Conservation (phyloP, 2,329 filamentous ascomycete genomes). For the Parastagonospora nodorum region DNA sequence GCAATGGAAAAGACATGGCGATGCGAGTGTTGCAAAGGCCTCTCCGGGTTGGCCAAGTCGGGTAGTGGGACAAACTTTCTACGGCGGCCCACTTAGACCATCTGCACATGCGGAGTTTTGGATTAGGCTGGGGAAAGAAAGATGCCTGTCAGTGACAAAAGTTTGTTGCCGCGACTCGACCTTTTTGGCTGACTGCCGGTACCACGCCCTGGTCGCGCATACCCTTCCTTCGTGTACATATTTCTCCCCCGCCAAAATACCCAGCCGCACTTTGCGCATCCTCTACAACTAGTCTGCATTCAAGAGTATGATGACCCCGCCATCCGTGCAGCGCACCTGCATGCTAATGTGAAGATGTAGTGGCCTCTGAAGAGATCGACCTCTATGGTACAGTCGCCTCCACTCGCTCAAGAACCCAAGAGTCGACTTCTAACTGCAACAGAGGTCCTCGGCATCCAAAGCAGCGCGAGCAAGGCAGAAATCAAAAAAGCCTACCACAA, state of each 20-base stretch:
- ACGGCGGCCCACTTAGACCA: slow-evolving; percentile 1
- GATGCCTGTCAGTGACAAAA: background rate
- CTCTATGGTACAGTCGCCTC: slow-evolving; percentile 56
- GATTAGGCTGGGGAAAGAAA: background rate
- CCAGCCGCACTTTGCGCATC: background rate
- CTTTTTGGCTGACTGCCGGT: background rate
- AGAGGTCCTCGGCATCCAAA: slow-evolving; percentile 82
- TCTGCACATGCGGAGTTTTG: background rate
- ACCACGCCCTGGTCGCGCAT: background rate
- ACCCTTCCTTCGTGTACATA: background rate
- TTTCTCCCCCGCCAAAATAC: background rate
- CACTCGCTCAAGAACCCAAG: too few species aligned
- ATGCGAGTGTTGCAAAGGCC: slow-evolving; percentile 1
- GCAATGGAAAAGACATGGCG: slow-evolving; percentile 29
- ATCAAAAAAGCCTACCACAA: slow-evolving; percentile 98
- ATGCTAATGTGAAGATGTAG: slow-evolving; percentile 22
- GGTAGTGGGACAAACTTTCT: slow-evolving; percentile 2
- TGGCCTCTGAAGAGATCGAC: slow-evolving; percentile 58
- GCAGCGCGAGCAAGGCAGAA: slow-evolving; percentile 73
- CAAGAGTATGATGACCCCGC: slow-evolving; percentile 4
- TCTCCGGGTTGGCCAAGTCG: too few species aligned
- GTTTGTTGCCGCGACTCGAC: background rate
- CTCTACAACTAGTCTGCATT: background rate
- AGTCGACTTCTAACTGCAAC: slow-evolving; percentile 34
- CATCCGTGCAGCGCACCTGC: background rate